Conservation (phyloP, 306 rosid species). For the Cucurbita moschata region DNA sequence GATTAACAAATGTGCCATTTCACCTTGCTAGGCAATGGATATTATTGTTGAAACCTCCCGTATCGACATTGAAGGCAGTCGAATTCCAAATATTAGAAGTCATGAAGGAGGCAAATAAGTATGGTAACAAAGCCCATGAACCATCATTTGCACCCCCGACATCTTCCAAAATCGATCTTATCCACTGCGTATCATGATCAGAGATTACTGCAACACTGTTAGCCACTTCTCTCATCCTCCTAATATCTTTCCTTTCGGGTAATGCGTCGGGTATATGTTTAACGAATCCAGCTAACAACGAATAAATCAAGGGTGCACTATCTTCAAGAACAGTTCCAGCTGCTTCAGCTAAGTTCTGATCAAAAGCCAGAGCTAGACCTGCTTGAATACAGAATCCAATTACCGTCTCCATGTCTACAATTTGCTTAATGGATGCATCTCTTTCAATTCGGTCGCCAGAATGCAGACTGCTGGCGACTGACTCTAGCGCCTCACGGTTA, state of each 20-base stretch:
- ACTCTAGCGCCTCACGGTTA: slow-evolving; percentile 75
- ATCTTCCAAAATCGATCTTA: slow-evolving; percentile 81
- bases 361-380: slow-evolving; percentile 83
- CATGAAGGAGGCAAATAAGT: slow-evolving; percentile 89
- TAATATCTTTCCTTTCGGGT: slow-evolving; percentile 72
- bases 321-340: slow-evolving; percentile 77
- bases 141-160: slow-evolving; percentile 94
- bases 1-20: slow-evolving; percentile 12
- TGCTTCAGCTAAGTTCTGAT: slow-evolving; percentile 71
- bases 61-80: slow-evolving; percentile 89
- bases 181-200: slow-evolving; percentile 85
- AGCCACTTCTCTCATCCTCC: slow-evolving; percentile 71
- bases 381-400: slow-evolving; percentile 86
- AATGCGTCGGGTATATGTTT: slow-evolving; percentile 72
- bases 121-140: slow-evolving; percentile 91
- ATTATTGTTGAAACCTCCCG: slow-evolving; percentile 88
- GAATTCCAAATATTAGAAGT: slow-evolving; percentile 80
- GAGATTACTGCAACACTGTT: slow-evolving; percentile 52
- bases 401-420: slow-evolving; percentile 78
- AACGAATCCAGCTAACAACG: slow-evolving; percentile 62
- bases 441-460: slow-evolving; percentile 85
- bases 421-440: slow-evolving; percentile 74
- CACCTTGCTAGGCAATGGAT: slow-evolving; percentile 93
- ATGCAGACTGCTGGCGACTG: slow-evolving; percentile 69
- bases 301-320: slow-evolving; percentile 75